Evolutionary conservation across 1,284 basidiomycete species (phyloP).

Genomic region (Naganishia sp.): DNA sequence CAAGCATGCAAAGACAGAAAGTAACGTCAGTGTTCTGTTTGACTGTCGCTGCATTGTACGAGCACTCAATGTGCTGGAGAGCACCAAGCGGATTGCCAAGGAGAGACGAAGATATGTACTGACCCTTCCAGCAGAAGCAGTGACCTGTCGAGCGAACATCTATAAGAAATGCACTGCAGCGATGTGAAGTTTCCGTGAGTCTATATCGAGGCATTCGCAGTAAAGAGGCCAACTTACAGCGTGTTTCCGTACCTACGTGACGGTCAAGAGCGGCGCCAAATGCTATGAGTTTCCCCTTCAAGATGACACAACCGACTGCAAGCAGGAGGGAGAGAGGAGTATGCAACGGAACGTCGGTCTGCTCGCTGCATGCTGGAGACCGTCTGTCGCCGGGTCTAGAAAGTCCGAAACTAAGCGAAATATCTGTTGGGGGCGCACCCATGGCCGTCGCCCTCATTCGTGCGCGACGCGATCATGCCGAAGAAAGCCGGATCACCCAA

Average conservation of each 20-base stretch:
- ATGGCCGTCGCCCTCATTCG: background rate
- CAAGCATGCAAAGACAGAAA: background rate
- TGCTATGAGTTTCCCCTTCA: too few relatives aligned
- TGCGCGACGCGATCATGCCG: constrained; percentile 8
- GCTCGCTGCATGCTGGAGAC: background rate
- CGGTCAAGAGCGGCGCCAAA: too few relatives aligned
- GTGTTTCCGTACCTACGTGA: background rate
- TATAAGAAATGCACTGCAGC: background rate
- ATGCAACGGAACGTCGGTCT: too few relatives aligned
- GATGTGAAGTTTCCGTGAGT: background rate
- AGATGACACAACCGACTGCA: too few relatives aligned
- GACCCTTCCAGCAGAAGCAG: constrained; percentile 30
- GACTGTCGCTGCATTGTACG: too few relatives aligned
- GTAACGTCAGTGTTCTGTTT: background rate
- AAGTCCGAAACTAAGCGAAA: constrained; percentile 16
- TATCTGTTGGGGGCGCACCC: constrained; percentile 10
- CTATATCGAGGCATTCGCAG: too few relatives aligned
- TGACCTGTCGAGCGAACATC: constrained; percentile 31
- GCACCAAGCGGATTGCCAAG: background rate
- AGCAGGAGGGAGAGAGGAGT: too few relatives aligned
- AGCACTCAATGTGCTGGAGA: background rate
- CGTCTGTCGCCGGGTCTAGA: background rate
- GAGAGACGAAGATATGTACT: background rate
- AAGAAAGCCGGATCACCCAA: constrained; percentile 9
- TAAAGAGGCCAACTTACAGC: constrained; percentile 4